phyloP scores from a whole-genome alignment of 768 basidiomycete genomes.

The Jaapia argillacea region DNA sequence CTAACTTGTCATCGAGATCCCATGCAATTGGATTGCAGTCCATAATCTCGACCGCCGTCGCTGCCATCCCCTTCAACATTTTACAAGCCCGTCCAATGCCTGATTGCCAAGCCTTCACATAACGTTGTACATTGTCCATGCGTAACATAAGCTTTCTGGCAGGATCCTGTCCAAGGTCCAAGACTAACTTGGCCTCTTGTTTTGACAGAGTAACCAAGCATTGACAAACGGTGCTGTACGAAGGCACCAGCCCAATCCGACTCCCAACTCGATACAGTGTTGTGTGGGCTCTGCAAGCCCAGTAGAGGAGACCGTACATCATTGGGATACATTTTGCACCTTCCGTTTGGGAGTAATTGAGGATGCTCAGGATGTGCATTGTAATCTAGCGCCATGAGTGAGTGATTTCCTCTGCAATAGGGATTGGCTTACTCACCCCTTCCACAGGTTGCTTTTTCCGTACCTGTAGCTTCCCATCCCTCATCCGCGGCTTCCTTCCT shows the following conservation, averaged over 20 bases:
- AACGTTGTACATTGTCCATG: background rate
- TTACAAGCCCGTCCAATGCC: background rate
- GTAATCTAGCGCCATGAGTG: background rate
- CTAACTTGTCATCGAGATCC: background rate
- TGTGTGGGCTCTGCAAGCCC: background rate
- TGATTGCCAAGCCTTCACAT: background rate
- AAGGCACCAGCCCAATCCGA: background rate
- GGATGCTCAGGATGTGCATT: background rate
- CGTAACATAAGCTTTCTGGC: background rate
- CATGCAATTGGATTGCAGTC: background rate
- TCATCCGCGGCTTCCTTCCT: background rate
- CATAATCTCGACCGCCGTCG: background rate
- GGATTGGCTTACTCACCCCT: background rate
- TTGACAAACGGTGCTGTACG: background rate
- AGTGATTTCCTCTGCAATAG: background rate
- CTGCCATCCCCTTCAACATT: background rate
- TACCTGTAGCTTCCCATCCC: background rate
- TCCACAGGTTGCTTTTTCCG: background rate
- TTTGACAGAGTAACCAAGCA: background rate
- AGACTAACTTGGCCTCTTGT: background rate
- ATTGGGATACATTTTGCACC: background rate
- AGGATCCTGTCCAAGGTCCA: background rate
- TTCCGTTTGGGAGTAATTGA: background rate
- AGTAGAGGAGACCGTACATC: background rate
- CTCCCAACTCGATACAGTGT: background rate